Evolutionary conservation across 2,329 filamentous ascomycete species (phyloP).

Genomic region (Aspergillus intermedius): DNA sequence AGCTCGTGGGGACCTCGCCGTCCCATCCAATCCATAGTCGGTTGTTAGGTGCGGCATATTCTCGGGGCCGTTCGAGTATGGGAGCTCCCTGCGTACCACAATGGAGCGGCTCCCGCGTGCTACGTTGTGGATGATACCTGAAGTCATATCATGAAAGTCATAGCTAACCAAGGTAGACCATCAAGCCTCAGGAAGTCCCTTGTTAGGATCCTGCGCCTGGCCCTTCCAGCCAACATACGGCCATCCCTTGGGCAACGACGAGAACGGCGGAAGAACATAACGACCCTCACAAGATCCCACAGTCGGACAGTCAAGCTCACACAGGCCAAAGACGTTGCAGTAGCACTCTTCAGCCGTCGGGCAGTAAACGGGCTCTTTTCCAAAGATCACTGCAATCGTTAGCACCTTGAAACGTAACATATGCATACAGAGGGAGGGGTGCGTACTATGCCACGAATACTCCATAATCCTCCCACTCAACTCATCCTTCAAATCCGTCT

Average conservation of each 20-base stretch:
- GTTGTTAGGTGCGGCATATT: no score
- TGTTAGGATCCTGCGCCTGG: slow-evolving; percentile 27
- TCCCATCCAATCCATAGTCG: no score
- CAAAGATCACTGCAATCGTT: slow-evolving; percentile 49
- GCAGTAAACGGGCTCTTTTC: slow-evolving; percentile 53
- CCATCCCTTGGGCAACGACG: slow-evolving; percentile 57
- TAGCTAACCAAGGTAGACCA: neutral
- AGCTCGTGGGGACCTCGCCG: no score
- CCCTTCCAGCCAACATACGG: slow-evolving; percentile 50
- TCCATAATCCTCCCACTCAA: slow-evolving; percentile 51
- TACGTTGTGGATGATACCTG: neutral
- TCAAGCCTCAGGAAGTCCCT: slow-evolving; percentile 26
- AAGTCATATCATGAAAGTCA: neutral
- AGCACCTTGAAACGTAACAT: slow-evolving; percentile 1
- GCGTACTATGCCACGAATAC: slow-evolving; percentile 55
- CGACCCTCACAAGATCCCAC: slow-evolving; percentile 48
- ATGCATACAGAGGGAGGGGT: neutral
- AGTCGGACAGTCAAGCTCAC: slow-evolving; percentile 39
- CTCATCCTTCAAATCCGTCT: slow-evolving; percentile 43
- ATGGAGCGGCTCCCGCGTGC: no score
- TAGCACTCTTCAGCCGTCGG: slow-evolving; percentile 58
- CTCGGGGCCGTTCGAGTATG: no score
- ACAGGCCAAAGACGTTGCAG: slow-evolving; percentile 60
- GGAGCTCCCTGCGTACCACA: no score
- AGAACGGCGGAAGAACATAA: slow-evolving; percentile 54